Evolutionary conservation across 2,329 filamentous ascomycete species (phyloP), one percentile per base, ranked within the genome.

Genomic region (Fusarium sp.): DNA sequence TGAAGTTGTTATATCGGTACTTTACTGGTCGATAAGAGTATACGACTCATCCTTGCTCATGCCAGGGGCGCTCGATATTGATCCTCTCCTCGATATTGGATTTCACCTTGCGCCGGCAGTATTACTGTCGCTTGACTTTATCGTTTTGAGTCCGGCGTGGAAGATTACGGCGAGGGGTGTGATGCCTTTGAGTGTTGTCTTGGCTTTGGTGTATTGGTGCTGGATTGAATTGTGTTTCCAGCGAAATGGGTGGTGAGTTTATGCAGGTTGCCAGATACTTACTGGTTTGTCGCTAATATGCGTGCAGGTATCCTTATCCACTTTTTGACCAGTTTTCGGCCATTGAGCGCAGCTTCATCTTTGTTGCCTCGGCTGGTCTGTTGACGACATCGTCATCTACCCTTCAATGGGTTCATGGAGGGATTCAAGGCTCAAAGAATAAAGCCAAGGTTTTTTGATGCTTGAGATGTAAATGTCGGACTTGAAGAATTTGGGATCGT

Each of bases 181-280:
- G 49, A 33, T 53, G 29, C 29, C 49, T 9, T 16, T 34, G 16
- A 53, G 49, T 34, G 29, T 34, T 20, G 16, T 14, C 18, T 34
- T 34, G 49, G 49, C 49, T 10, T n/a, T 53, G 49, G 49, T 34
- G 29, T 53, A 53, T 16, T 53, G 49, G 49, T 53, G 49, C 13
- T 53, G 49, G 49, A 53, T 53, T 34, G 49, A 53, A 11, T 4
- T 53, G 13, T 53, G 49, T 29, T 53, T 53, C 9, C 29, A 31
- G 16, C 49, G 49, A 23, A 53, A 53, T 53, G 49, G 49, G 3
- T 53, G 49, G 49, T 53, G 16, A 53, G 49, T 53, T 34, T 33
- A 34, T 13, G 27, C 14, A 53, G 27, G 25, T 18, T 7, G 25
- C 8, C 13, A 9, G 23, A n/a, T 31, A 5, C 9, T 6, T 33